Evolutionary conservation across 2,329 filamentous ascomycete genomes (phyloP).

Genomic region (Penicillium sp.): DNA sequence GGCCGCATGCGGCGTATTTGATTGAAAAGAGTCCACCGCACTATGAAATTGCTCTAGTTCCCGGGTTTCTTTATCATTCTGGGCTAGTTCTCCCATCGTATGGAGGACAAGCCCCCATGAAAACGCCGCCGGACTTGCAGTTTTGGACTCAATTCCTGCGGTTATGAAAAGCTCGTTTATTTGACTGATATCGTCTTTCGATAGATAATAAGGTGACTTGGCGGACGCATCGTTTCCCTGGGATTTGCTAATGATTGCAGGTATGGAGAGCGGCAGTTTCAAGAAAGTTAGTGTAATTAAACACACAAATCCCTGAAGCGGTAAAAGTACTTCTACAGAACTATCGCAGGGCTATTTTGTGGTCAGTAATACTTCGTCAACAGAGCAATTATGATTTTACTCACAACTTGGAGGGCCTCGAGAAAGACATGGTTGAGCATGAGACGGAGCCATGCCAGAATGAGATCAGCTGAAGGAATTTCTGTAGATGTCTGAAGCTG

Average conservation of each 20-base stretch:
- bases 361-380: constrained; percentile 23
- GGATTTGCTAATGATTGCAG: constrained; percentile 51
- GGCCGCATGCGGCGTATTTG: constrained; percentile 39
- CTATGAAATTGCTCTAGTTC: constrained; percentile 49
- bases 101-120: constrained; percentile 81
- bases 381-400: constrained; percentile 33
- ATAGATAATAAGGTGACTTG: constrained; percentile 67
- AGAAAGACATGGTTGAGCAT: constrained; percentile 74
- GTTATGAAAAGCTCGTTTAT: constrained; percentile 73
- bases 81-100: constrained; percentile 68
- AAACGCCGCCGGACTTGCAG: constrained; percentile 75
- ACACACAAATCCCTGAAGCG: constrained; percentile 72
- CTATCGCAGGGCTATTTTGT: constrained; percentile 43
- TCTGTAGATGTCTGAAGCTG: constrained; percentile 64
- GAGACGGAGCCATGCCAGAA: constrained; percentile 76
- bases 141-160: constrained; percentile 60
- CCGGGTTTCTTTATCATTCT: constrained; percentile 62
- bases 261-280: constrained; percentile 66
- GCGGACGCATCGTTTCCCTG: constrained; percentile 31
- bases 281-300: constrained; percentile 74
- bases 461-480: constrained; percentile 62
- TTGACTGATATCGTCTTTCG: constrained; percentile 70
- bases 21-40: constrained; percentile 47
- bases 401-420: constrained; percentile 63
- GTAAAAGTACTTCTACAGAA: constrained; percentile 48